phyloP scores from a whole-genome alignment of 2,329 filamentous ascomycete genomes.

The Venturia carpophila region DNA sequence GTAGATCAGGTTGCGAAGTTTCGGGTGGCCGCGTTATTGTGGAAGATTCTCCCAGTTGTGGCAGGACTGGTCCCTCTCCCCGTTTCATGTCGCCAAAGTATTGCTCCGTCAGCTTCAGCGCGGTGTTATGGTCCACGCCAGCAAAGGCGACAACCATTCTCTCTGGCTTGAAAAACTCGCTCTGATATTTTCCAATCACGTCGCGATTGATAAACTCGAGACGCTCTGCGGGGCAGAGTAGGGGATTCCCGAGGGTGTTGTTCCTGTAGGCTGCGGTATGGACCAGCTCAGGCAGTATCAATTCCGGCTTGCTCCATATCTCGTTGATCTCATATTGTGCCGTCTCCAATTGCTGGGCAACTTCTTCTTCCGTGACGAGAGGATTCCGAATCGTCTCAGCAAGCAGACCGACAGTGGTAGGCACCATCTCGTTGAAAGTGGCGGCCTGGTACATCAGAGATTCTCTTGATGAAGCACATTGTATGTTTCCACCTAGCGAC shows the following conservation, averaged over 20 bases:
- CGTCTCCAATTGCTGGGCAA: constrained; percentile 77
- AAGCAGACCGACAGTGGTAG: constrained; percentile 70
- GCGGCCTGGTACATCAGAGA: constrained; percentile 98
- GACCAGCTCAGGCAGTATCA: constrained; percentile 89
- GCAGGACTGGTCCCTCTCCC: constrained; percentile 41
- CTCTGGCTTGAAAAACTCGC: constrained; percentile 80
- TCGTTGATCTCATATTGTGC: constrained; percentile 93
- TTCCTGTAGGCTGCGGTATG: constrained; percentile 94
- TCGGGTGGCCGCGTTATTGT: constrained; percentile 24
- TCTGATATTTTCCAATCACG: constrained; percentile 70
- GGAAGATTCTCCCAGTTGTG: constrained; percentile 52
- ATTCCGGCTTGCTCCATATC: constrained; percentile 95
- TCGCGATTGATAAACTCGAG: constrained; percentile 64
- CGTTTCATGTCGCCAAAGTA: constrained; percentile 87
- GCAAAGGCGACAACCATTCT: constrained; percentile 92
- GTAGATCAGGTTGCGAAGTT: constrained; percentile 27
- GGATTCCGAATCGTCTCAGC: constrained; percentile 92
- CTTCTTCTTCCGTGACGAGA: constrained; percentile 75
- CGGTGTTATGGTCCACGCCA: constrained; percentile 73
- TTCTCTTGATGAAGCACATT: constrained; percentile 91
- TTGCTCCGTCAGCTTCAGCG: constrained; percentile 69
- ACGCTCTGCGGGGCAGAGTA: constrained; percentile 82
- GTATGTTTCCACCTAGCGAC: constrained; percentile 86
- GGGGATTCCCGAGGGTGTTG: constrained; percentile 89
- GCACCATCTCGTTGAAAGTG: constrained; percentile 90